These are phyloP conservation scores for Colletotrichum melonis DNA, from an alignment of 2,329 filamentous ascomycete genomes.

Conservation along the genomic window DNA sequence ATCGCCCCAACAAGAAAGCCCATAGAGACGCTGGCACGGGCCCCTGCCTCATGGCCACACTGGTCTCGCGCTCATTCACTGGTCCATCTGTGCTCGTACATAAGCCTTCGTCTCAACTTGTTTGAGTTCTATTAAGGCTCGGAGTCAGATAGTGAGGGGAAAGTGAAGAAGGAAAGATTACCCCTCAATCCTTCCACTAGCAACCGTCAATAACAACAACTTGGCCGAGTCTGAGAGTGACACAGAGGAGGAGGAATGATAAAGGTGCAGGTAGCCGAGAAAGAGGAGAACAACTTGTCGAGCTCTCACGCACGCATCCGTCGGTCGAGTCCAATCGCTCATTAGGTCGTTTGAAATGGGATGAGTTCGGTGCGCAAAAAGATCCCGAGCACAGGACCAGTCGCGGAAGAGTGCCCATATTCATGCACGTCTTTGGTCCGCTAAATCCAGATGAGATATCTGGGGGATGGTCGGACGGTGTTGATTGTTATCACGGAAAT, in stretches of 20 bases:
- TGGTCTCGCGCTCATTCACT: neutral
- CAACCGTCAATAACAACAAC: neutral
- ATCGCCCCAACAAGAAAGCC: neutral
- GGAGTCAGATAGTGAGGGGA: constrained; percentile 27
- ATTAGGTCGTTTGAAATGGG: constrained; percentile 1
- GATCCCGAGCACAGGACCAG: constrained; percentile 6
- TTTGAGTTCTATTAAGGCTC: constrained; percentile 34
- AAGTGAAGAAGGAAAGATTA: neutral
- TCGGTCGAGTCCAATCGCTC: neutral
- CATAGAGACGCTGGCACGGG: constrained; percentile 14
- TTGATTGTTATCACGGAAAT: constrained; percentile 7
- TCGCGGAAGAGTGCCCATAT: neutral
- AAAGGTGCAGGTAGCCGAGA: neutral
- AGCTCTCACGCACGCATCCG: neutral
- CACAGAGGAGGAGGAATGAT: neutral
- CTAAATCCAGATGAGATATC: constrained; percentile 1
- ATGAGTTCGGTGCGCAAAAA: constrained; percentile 5
- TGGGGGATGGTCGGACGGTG: neutral
- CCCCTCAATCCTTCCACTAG: neutral
- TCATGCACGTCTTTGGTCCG: constrained; percentile 7
- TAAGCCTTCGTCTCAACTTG: constrained; percentile 35
- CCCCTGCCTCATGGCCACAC: constrained; percentile 28
- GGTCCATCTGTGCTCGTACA: constrained; percentile 29
- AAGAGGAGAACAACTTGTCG: neutral
- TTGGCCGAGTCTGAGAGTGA: neutral